A percentile compares a stretch with the other conserved stretches of the same genome.
phyloP scores from a whole-genome alignment of 768 basidiomycete species.

The Terana coerulea region DNA sequence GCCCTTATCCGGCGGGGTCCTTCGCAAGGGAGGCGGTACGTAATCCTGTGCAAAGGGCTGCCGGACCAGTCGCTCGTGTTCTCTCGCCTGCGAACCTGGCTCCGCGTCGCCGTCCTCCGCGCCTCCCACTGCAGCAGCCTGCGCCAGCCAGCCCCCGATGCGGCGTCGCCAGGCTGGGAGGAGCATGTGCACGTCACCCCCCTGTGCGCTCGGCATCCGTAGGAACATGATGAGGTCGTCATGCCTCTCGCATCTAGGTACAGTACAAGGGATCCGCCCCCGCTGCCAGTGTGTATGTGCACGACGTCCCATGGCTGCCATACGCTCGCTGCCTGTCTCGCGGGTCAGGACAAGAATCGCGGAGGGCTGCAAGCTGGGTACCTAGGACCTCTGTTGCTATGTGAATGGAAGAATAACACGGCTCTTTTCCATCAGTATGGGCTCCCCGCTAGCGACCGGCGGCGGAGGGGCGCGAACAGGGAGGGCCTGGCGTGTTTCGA shows the following conservation, averaged over 20 bases:
- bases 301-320: not conserved
- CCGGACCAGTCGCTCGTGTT: slow-evolving; percentile 5
- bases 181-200: slow-evolving; percentile 2
- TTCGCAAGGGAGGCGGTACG: slow-evolving; percentile 8
- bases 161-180: not conserved
- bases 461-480: not conserved
- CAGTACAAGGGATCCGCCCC: not conserved
- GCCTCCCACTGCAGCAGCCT: not conserved
- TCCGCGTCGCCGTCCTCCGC: not conserved
- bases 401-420: not conserved
- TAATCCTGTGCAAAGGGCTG: slow-evolving; percentile 13
- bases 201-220: not conserved
- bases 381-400: slow-evolving; percentile 17
- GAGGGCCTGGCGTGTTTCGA: too few relatives aligned
- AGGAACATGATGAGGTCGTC: not conserved
- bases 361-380: not conserved
- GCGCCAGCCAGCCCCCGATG: not conserved
- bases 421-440: slow-evolving; percentile 12
- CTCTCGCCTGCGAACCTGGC: slow-evolving; percentile 7
- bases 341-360: too few relatives aligned
- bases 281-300: not conserved
- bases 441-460: slow-evolving; percentile 4
- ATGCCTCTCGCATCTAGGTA: slow-evolving; percentile 4
- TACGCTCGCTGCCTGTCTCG: too few relatives aligned
- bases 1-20: slow-evolving; percentile 13